Base-by-base conservation (phyloP, 2,329 filamentous ascomycete genomes). In the Ophiosphaerella narmari region DNA sequence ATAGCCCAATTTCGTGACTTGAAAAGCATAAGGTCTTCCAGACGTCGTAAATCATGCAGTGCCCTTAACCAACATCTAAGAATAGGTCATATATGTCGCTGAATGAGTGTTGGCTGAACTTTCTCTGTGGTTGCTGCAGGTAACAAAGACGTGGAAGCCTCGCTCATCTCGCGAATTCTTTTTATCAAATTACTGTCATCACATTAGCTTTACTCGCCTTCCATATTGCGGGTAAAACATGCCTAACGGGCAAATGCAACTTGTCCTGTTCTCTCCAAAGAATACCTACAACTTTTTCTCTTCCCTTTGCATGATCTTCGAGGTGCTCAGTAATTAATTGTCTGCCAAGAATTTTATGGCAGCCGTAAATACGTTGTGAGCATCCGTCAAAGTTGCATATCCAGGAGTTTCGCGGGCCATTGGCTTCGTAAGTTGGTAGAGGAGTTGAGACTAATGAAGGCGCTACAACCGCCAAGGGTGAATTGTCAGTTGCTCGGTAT, bases 321-420 rank as follows among this genome's bases (percentile, higher is more conserved):
- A 86, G 81, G 64, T 91, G 88, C 40, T 81, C 75, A 14, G 76
- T 77, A 39, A 90, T 86, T 8, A 82, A 72, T 4, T 77, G 73
- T 50, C 83, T 80, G 21, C 82, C 82, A 0, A 79, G 76, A 3
- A 79, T 72, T 36, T 81, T 77, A 38, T 84, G 80, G n/a, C 83
- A 84, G 2, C 79, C 80, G 53, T 86, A 85, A 9, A 90, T 83
- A 35, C 86, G 78, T 59, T 85, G 85, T 33, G 74, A 74, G 62
- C 88, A 91, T 21, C 81, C 85, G 9, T 84, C 82, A 53, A 87
- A 79, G 4, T 81, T 80, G 62, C 88, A 91, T 1, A 75, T 76
- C 87, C 87, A 91, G 0, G 84, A 84, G 45, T 86, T 82, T 50
- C 84, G 78, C 0, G 84, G 82, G 0, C 83, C 85, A 31, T 78